phyloP scores from a whole-genome alignment of 352 stramenopile species.

The Phytophthora colocasiae region DNA sequence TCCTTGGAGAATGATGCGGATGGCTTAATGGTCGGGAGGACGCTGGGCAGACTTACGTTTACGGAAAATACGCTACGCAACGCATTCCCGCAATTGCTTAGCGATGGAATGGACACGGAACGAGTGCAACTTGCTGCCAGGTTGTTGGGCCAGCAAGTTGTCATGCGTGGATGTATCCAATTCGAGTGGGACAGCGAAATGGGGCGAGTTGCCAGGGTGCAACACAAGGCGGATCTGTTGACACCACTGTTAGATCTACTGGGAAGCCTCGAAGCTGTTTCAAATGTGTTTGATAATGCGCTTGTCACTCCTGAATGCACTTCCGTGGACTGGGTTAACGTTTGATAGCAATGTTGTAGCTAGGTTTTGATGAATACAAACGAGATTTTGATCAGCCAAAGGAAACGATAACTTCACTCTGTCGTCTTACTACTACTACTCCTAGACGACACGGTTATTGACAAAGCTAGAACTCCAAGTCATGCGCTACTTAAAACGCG shows the following conservation, averaged over 20 bases:
- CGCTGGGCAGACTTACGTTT: slow-evolving; percentile 10
- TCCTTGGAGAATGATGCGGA: slow-evolving; percentile 9
- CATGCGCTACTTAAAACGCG: slow-evolving; percentile 39
- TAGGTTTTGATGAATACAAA: no score
- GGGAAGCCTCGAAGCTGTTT: slow-evolving; percentile 18
- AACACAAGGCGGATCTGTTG: slow-evolving; percentile 19
- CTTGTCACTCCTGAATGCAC: slow-evolving; percentile 14
- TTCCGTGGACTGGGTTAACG: background rate
- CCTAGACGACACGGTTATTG: slow-evolving; percentile 1
- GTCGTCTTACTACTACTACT: slow-evolving; percentile 1
- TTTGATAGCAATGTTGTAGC: slow-evolving; percentile 16
- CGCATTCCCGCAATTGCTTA: slow-evolving; percentile 14
- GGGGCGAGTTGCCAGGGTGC: slow-evolving; percentile 4
- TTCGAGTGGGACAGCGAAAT: slow-evolving; percentile 16
- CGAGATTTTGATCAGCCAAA: no score
- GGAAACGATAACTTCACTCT: slow-evolving; percentile 6
- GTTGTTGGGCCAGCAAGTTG: slow-evolving; percentile 10
- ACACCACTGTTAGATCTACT: slow-evolving; percentile 17
- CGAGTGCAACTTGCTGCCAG: slow-evolving; percentile 6
- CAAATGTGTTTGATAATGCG: slow-evolving; percentile 22
- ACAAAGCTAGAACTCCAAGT: slow-evolving; percentile 44
- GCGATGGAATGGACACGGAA: background rate
- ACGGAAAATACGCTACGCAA: slow-evolving; percentile 18
- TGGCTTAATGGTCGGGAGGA: slow-evolving; percentile 13
- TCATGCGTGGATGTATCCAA: slow-evolving; percentile 9